Evolutionary conservation across 2,329 filamentous ascomycete species (phyloP), one percentile per base, ranked within the genome.

Genomic region (Fusarium newnesense): DNA sequence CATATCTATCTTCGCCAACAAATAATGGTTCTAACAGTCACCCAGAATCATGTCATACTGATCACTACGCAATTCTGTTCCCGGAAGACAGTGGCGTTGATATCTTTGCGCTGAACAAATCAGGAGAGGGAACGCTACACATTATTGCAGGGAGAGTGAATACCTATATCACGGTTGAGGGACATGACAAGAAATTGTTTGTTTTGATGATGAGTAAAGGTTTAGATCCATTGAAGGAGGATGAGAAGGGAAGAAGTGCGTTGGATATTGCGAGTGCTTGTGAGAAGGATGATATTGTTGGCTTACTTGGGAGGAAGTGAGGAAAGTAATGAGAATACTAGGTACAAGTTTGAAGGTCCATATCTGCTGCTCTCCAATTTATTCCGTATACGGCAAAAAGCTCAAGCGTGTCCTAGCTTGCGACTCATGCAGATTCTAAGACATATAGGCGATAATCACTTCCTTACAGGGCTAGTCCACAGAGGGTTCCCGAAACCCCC

Each of bases 201-300:
- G 43, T 67, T 24, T 18, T 60, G 5, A 63, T 77, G 56, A 46
- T 77, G 43, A 24, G 39, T 1, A 74, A 72, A 16, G 75, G 75
- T 5, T 4, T 74, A 2, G 75, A 77, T 52, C 75, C 75, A 1
- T 12, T 77, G 62, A 75, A 43, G 49, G 75, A 77, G 58, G 75
- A 77, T 42, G 16, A 18, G 0, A 60, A 57, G 26, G 75, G 75
- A 26, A 74, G 73, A 36, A 77, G 69, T 13, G 73, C 75, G 5
- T 63, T 77, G 50, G 75, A 77, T 61, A 37, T 74, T 11, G 75
- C 75, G 9, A 77, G 64, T 67, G 75, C 75, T 52, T 75, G 47
- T 53, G 74, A 69, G 24, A 76, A 75, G 39, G 37, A 72, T 40
- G 64, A 62, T 16, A 72, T 77, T 43, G 62, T 77, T 21, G 47